Evolutionary conservation across 2,329 filamentous ascomycete species (phyloP), one percentile per base, ranked within the genome.

Genomic region (Claviceps pusilla): DNA sequence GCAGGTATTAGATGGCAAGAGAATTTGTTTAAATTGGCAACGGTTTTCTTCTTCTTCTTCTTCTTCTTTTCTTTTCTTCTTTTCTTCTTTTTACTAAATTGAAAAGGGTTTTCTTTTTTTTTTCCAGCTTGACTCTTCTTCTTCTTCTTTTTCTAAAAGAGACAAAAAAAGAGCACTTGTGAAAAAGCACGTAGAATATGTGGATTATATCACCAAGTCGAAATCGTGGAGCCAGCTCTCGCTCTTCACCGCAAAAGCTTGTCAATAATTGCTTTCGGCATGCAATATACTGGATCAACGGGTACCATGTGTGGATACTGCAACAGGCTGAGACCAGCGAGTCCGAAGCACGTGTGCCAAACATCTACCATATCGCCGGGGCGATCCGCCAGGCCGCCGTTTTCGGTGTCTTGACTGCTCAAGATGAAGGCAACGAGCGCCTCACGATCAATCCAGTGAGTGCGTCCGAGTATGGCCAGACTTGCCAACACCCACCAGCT

Each of bases 401-500:
- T 71, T 55, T 94, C 85, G 1, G 80, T 74, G 66, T 98, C 93
- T 74, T 98, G 93, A 64, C 88, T 95, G 58, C 78, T 77, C 56
- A 98, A 71, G 54, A 98, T 96, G 69, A 95, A 98, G 29, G 70
- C 68, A 52, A 83, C 78, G 62, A 98, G 77, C 65, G 87, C 87
- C 55, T 83, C 76, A 51, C 83, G 79, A 71, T 98, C 88, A 65
- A 98, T 94, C 93, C 93, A 98, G 67, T 96, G 87, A 53, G 89
- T 77, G 54, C 84, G 83, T 53, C 79, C 83, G 60, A 98, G 87
- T 77, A 97, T 96, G 48, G 86, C 84, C 60, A 98, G 73, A 66
- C 90, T 95, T 65, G 87, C 91, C 64, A 91, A 73, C 48, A 97
- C 93, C 93, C 93, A 98, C 93, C 93, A 98, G 67, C 89, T 95